A percentile compares a stretch with the other conserved stretches of the same genome.
Conservation (phyloP, 176 grass and related monocot genomes). For the Olyra latifolia region DNA sequence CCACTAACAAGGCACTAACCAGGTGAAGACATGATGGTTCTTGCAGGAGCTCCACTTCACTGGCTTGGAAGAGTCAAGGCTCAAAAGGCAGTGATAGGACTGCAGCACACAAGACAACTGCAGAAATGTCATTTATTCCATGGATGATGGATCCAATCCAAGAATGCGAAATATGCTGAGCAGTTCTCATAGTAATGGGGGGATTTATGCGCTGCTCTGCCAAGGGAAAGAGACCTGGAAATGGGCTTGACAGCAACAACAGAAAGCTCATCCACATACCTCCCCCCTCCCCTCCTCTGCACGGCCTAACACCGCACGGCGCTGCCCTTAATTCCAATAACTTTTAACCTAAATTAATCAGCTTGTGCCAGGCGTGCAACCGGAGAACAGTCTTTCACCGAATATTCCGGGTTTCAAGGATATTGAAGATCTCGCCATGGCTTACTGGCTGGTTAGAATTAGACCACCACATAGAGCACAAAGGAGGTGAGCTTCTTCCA, state of each 20-base stretch:
- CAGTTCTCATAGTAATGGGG: conserved; percentile 10
- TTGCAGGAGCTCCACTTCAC: background rate
- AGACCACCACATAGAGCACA: conserved; percentile 25
- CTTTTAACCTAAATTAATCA: conserved; percentile 20
- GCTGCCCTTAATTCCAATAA: conserved; percentile 20
- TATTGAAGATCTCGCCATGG: conserved; percentile 10
- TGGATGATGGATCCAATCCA: background rate
- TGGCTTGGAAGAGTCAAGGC: conserved; percentile 24
- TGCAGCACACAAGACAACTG: conserved; percentile 13
- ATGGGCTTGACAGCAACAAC: conserved; percentile 52
- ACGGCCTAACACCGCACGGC: conserved; percentile 30
- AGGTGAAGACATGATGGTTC: background rate
- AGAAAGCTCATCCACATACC: conserved; percentile 42
- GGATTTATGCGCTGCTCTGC: conserved; percentile 45
- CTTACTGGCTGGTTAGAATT: conserved; percentile 29
- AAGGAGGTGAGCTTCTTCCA: conserved; percentile 31
- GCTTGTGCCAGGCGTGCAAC: background rate
- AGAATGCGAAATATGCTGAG: background rate
- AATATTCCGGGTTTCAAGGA: conserved; percentile 13
- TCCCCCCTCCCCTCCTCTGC: background rate
- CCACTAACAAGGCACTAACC: background rate
- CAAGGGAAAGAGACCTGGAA: conserved; percentile 42
- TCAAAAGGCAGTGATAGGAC: conserved; percentile 6
- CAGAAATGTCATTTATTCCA: conserved; percentile 2
- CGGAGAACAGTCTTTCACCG: background rate